Evolutionary conservation across 1,284 basidiomycete genomes (phyloP).

Genomic region (Puccinia sorghi): DNA sequence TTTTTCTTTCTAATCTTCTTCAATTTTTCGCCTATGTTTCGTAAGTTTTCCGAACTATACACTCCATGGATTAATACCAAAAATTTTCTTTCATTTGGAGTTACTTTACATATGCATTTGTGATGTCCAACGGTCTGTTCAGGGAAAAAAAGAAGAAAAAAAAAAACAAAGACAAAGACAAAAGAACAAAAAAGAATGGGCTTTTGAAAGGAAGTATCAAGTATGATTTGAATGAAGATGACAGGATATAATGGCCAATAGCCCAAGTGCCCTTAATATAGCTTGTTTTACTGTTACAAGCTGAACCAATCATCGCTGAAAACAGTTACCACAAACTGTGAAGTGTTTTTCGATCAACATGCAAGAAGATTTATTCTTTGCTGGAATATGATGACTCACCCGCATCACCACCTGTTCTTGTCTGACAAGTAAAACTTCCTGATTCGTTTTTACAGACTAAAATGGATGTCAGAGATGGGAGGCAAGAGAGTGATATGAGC

Average conservation of each 20-base stretch:
- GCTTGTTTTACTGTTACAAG: background rate
- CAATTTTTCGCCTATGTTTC: no score
- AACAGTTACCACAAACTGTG: background rate
- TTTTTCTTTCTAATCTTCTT: no score
- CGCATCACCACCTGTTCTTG: slow-evolving; percentile 5
- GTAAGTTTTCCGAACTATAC: no score
- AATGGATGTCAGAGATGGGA: no score
- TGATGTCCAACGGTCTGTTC: no score
- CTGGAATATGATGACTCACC: background rate
- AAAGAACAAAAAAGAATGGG: slow-evolving; percentile 1
- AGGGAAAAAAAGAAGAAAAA: background rate
- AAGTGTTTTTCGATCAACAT: background rate
- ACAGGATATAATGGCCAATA: no score
- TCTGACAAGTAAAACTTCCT: slow-evolving; percentile 4
- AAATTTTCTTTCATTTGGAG: no score
- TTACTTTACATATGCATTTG: no score
- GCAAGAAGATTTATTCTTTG: background rate
- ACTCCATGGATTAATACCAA: no score
- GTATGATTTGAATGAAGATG: background rate
- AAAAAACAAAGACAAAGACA: no score
- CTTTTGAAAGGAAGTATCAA: background rate
- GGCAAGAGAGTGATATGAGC: background rate
- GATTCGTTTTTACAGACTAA: slow-evolving; percentile 13
- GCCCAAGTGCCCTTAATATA: background rate
- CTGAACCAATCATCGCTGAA: background rate